These are phyloP conservation scores for Neonectria hederae DNA, from an alignment of 2,329 filamentous ascomycete genomes.

Conservation along the genomic window DNA sequence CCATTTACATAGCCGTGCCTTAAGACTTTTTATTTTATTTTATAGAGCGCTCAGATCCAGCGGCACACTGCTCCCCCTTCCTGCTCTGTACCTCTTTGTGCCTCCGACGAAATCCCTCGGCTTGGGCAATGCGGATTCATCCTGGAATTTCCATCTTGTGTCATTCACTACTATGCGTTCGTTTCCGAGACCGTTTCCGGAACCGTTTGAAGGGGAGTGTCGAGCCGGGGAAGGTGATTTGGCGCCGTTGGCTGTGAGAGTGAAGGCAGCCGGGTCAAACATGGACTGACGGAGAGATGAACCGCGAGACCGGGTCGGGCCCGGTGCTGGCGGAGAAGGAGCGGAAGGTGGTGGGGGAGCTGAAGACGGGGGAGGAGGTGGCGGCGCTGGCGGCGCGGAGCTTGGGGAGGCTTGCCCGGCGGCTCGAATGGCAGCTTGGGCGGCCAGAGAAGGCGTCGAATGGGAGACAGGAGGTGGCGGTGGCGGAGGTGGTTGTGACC, in stretches of 20 bases:
- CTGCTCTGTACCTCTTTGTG: constrained; percentile 84
- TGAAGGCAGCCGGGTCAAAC: constrained; percentile 81
- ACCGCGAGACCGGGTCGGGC: constrained; percentile 51
- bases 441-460: constrained; percentile 52
- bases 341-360: constrained; percentile 54
- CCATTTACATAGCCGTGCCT: constrained; percentile 16
- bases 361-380: constrained; percentile 49
- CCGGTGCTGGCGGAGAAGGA: constrained; percentile 52
- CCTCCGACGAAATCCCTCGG: constrained; percentile 83
- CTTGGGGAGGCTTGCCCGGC: constrained; percentile 53
- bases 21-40: constrained; percentile 26
- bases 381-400: constrained; percentile 50
- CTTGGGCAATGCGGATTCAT: constrained; percentile 83
- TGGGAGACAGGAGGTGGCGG: constrained; percentile 38
- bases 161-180: constrained; percentile 74
- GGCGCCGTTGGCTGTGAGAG: constrained; percentile 71
- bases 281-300: constrained; percentile 67
- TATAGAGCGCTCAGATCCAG: constrained; percentile 76
- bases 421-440: constrained; percentile 56
- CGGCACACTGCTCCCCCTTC: constrained; percentile 92
- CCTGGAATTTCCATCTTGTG: constrained; percentile 85
- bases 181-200: constrained; percentile 34
- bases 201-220: constrained; percentile 45
- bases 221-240: constrained; percentile 60
- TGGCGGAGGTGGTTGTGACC: constrained; percentile 47